Conservation (phyloP, 768 basidiomycete genomes). For the Hortiboletus flavorubellus region DNA sequence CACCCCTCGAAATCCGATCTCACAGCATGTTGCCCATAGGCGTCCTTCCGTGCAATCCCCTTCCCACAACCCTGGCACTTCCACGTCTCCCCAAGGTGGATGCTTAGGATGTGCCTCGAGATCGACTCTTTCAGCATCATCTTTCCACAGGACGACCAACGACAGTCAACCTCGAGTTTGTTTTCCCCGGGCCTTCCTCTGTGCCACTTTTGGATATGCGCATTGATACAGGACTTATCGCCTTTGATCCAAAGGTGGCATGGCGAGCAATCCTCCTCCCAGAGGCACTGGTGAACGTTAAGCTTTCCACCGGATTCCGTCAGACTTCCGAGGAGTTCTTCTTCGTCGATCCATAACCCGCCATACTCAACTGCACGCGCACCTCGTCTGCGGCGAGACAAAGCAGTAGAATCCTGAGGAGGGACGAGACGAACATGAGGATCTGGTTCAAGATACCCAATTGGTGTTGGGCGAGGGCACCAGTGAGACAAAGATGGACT, state of each 20-base stretch:
- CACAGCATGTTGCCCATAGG: neutral
- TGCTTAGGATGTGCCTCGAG: conserved; percentile 2
- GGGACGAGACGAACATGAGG: neutral
- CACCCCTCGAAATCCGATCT: neutral
- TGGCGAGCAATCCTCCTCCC: conserved; percentile 3
- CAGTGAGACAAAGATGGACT: no score
- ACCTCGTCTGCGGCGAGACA: neutral
- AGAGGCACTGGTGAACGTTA: conserved; percentile 10
- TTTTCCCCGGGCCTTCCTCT: conserved; percentile 1
- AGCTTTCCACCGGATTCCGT: neutral
- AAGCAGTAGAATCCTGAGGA: neutral
- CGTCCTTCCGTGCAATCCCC: no score
- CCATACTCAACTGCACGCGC: conserved; percentile 4
- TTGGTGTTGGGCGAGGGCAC: neutral
- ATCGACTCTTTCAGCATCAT: conserved; percentile 23
- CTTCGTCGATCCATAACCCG: conserved; percentile 12
- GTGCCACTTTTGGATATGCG: conserved; percentile 17
- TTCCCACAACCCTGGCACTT: no score
- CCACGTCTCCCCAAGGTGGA: no score
- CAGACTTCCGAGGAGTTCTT: conserved; percentile 5
- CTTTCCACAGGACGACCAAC: conserved; percentile 8
- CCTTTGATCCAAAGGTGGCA: conserved; percentile 16
- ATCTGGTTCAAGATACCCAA: no score
- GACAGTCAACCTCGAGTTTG: neutral
- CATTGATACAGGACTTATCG: conserved; percentile 12